Evolutionary conservation across 129 eudicot species (phyloP), one percentile per base, ranked within the genome.

Genomic region (Artemisia argyi): DNA sequence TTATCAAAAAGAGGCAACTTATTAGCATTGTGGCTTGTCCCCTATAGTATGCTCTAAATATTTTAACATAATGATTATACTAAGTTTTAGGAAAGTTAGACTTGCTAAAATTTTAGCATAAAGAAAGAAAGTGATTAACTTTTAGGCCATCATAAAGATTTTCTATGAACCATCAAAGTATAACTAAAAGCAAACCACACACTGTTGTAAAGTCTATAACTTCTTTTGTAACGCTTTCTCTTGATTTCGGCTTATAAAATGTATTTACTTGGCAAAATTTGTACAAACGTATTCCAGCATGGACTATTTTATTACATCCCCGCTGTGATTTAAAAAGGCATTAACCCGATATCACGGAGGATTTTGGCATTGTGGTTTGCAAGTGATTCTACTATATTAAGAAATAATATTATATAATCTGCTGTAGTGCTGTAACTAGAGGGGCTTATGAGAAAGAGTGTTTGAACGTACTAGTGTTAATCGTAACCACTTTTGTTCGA

Each of bases 81-180:
- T n/a, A 68, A 49, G 46, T 49, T 24, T 68, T 26, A 5, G 20
- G 72, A 24, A 68, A 51, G 61, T 28, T 26, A 24, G 10, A 68
- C 48, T 52, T 11, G 1, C 2, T 69, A 16, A 32, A 28, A 10
- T 28, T 24, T 51, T 26, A 28, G 7, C 44, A 71, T 55, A 19
- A 19, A 39, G 50, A 70, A 42, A 56, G 13, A 3, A 39, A 57
- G 44, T 13, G 24, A 57, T 57, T 71, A 71, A 71, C 63, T 69
- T 35, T 30, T 20, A 11, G n/a, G 30, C 49, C 16, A n/a, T 16
- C 50, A 28, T 28, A 16, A 6, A 30, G 35, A 30, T 30, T 30
- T 3, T 4, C 0, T 30, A 30, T 3, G 6, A 20, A 59, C 64
- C 3, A 59, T 19, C 65, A 24, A 12, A 58, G 4, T 20, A 10